These are phyloP conservation scores for Allomyces javanicus DNA, from an alignment of 192 early-diverging fungal genomes.

Conservation along the genomic window DNA sequence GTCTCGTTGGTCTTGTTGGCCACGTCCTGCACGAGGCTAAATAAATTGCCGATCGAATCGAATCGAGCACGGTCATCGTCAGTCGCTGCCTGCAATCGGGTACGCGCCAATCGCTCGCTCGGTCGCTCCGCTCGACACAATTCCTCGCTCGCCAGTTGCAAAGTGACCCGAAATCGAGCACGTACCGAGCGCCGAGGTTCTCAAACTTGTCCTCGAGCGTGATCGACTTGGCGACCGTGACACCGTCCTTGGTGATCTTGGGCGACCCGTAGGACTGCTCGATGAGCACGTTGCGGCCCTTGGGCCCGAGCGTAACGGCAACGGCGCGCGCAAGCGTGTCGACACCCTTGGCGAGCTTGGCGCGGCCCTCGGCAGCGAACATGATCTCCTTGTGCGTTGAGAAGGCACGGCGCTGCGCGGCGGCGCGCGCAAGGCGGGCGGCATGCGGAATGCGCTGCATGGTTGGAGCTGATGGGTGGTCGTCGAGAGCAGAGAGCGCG, in stretches of 20 bases:
- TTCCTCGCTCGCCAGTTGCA: too few relatives aligned
- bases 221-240: constrained; percentile 97
- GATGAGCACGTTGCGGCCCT: constrained; percentile 97
- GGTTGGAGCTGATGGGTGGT: background rate
- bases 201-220: constrained; percentile 95
- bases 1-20: constrained; percentile 99
- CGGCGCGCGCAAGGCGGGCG: background rate
- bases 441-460: background rate
- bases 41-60: constrained; percentile 2
- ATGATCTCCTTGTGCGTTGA: constrained; percentile 90
- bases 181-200: constrained; percentile 84
- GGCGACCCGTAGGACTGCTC: constrained; percentile 93
- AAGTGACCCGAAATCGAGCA: background rate
- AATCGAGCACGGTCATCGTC: background rate
- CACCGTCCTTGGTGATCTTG: constrained; percentile 99
- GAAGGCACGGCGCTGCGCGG: constrained; percentile 25
- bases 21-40: constrained; percentile 90
- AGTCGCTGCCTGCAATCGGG: background rate
- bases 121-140: too few relatives aligned
- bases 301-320: constrained; percentile 97
- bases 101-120: too few relatives aligned
- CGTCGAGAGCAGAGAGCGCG: background rate
- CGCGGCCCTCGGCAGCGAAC: constrained; percentile 92
- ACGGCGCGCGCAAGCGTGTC: constrained; percentile 95
- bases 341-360: constrained; percentile 78